Evolutionary conservation across 2,329 filamentous ascomycete species (phyloP).

Genomic region (Penicillium brasilianum): DNA sequence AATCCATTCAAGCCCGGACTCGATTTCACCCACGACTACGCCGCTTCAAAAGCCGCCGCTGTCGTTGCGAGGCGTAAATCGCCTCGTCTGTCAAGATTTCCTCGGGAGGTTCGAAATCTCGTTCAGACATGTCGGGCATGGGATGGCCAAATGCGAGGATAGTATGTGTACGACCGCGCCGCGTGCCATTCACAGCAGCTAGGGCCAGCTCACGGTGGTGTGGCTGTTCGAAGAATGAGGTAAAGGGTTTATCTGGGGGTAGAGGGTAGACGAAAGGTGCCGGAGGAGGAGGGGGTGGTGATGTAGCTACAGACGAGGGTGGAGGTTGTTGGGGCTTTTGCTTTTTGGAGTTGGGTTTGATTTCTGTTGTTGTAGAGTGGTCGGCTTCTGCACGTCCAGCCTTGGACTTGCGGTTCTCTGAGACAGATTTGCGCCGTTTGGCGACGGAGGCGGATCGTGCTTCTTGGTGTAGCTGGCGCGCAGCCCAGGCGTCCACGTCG

Average conservation of each 20-base stretch:
- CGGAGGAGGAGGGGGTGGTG: conserved; percentile 19
- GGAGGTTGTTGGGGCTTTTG: conserved; percentile 16
- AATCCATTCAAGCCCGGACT: neutral
- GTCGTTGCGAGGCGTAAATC: conserved; percentile 47
- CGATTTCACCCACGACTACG: conserved; percentile 20
- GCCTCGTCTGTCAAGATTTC: conserved; percentile 57
- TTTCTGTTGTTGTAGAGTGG: conserved; percentile 1
- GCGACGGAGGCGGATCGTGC: conserved; percentile 61
- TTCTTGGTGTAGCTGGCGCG: conserved; percentile 77
- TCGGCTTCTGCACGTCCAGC: conserved; percentile 10
- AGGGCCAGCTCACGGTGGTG: conserved; percentile 80
- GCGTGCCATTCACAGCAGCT: conserved; percentile 55
- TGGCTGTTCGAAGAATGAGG: conserved; percentile 83
- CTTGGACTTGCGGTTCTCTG: conserved; percentile 24
- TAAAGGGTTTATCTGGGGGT: conserved; percentile 66
- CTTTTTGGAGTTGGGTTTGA: conserved; percentile 37
- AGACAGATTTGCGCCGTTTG: conserved; percentile 38
- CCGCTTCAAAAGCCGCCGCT: conserved; percentile 43
- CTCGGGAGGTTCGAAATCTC: conserved; percentile 75
- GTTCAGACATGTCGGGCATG: conserved; percentile 72
- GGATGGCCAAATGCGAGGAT: conserved; percentile 78
- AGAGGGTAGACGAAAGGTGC: conserved; percentile 26
- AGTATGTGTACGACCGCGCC: conserved; percentile 68
- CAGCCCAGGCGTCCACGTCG: conserved; percentile 72
- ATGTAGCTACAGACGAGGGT: conserved; percentile 17